A percentile compares a stretch with the other conserved stretches of the same genome.
Conservation (phyloP, 179 eudicot genomes). For the Silene coronaria region DNA sequence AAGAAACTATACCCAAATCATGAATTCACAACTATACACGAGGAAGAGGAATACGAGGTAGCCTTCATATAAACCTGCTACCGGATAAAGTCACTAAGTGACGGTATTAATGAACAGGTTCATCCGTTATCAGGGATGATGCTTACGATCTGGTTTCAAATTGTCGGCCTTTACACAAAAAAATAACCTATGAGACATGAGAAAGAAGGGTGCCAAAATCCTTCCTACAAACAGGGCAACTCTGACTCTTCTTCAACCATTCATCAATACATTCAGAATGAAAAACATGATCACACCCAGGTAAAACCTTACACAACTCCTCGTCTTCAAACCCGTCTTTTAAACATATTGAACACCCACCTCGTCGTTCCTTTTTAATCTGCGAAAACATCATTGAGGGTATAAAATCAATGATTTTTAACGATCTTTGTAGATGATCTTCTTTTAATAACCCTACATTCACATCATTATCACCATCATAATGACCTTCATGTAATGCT, state of each 20-base stretch:
- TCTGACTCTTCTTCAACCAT: conserved; percentile 24
- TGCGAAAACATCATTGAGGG: conserved; percentile 13
- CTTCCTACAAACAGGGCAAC: conserved; percentile 32
- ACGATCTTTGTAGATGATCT: neutral
- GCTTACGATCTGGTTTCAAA: too few relatives aligned
- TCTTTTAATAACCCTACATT: conserved; percentile 6
- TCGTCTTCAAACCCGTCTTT: conserved; percentile 27
- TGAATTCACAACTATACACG: neutral
- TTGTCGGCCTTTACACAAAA: too few relatives aligned
- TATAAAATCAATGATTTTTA: conserved; percentile 15
- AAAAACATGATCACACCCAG: conserved; percentile 29
- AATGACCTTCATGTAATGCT: conserved; percentile 5
- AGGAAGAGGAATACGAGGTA: neutral
- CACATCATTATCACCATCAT: neutral
- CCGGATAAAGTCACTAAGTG: too few relatives aligned
- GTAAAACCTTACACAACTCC: conserved; percentile 25
- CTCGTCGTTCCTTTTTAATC: neutral
- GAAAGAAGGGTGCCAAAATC: conserved; percentile 12
- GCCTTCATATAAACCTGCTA: neutral
- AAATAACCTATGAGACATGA: neutral
- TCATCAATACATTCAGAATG: conserved; percentile 30
- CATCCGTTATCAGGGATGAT: too few relatives aligned
- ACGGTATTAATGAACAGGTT: too few relatives aligned
- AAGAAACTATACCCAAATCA: neutral
- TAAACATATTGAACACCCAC: conserved; percentile 28